Percentiles rank a stretch among this genome's conserved stretches.
Evolutionary conservation across 306 rosid genomes (phyloP).

Genomic region (Trichosanthes truncata): DNA sequence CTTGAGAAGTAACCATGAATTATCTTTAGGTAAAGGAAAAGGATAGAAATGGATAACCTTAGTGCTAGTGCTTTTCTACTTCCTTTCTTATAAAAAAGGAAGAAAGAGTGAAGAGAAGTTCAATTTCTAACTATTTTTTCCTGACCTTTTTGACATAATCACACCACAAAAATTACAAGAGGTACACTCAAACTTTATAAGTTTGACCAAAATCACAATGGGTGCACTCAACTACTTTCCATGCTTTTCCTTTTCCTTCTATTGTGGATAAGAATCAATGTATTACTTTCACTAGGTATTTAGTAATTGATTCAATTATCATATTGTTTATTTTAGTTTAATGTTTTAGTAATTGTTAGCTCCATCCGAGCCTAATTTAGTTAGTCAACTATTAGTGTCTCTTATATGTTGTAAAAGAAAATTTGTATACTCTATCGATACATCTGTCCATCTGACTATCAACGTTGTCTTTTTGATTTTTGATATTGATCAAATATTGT

Average conservation of each 20-base stretch:
- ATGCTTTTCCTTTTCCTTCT: background rate
- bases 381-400: too few relatives aligned
- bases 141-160: background rate
- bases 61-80: background rate
- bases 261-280: background rate
- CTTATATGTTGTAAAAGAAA: background rate
- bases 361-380: background rate
- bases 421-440: background rate
- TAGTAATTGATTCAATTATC: background rate
- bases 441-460: too few relatives aligned
- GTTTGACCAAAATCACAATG: background rate
- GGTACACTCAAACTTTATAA: background rate
- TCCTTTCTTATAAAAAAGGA: background rate
- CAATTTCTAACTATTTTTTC: background rate
- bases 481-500: background rate
- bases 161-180: background rate
- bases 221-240: background rate
- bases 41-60: background rate
- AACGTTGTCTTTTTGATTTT: background rate
- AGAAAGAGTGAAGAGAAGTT: background rate
- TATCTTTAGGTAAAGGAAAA: background rate
- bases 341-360: background rate
- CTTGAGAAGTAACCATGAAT: background rate
- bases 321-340: too few relatives aligned
- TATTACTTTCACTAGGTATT: background rate